Conservation (phyloP, 306 rosid genomes). For the Nissolia schottii region DNA sequence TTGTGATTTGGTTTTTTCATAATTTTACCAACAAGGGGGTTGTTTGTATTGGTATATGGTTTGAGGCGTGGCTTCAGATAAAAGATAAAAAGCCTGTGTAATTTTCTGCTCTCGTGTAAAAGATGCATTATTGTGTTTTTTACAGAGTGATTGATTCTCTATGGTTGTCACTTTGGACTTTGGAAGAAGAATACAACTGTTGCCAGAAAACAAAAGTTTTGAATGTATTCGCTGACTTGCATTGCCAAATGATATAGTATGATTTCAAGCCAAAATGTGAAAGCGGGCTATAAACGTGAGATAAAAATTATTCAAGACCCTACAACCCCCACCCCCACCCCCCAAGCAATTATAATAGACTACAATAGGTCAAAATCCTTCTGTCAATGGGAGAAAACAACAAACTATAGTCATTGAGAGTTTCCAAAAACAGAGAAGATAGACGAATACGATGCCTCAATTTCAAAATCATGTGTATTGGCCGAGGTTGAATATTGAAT, state of each 20-base stretch:
- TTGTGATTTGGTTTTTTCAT: neutral
- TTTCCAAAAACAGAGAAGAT: neutral
- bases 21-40: constrained; percentile 28
- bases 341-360: neutral
- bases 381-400: constrained; percentile 4
- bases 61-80: constrained; percentile 42
- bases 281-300: constrained; percentile 5
- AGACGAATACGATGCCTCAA: neutral
- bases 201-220: constrained; percentile 31
- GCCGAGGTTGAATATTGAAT: neutral
- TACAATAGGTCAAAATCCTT: neutral
- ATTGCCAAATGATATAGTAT: neutral
- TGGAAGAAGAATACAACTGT: constrained; percentile 28
- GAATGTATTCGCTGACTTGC: constrained; percentile 13
- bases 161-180: constrained; percentile 30
- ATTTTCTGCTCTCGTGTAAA: constrained; percentile 29
- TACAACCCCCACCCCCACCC: too few relatives aligned
- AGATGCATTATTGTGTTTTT: constrained; percentile 38
- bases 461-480: neutral
- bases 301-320: neutral
- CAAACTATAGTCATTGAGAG: constrained; percentile 9
- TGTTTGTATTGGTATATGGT: constrained; percentile 36
- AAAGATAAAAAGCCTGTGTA: constrained; percentile 30
- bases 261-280: constrained; percentile 24
- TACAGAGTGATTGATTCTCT: constrained; percentile 20